These are phyloP conservation scores for Penicilliopsis zonata DNA, from an alignment of 495 filamentous ascomycete species.

Conservation along the genomic window DNA sequence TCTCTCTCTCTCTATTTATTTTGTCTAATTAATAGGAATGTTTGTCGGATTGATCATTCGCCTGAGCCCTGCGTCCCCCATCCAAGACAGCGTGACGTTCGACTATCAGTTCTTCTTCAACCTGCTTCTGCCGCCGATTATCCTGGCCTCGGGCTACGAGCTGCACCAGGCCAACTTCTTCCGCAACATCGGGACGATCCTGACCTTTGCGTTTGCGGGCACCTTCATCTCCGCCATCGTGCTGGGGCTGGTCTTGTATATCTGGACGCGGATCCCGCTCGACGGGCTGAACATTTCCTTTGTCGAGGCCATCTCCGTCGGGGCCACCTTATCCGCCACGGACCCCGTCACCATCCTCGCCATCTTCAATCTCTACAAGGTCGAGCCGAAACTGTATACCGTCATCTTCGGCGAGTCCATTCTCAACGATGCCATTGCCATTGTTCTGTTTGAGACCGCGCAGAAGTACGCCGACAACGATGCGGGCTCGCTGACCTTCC, in stretches of 20 bases:
- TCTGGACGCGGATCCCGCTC: slow-evolving; percentile 79
- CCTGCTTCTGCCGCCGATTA: slow-evolving; percentile 91
- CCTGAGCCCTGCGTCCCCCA: slow-evolving; percentile 62
- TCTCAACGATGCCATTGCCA: slow-evolving; percentile 93
- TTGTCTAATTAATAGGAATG: slow-evolving; percentile 54
- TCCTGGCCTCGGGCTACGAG: slow-evolving; percentile 93
- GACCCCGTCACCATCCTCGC: slow-evolving; percentile 96
- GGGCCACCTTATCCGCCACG: slow-evolving; percentile 90
- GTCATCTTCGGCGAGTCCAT: slow-evolving; percentile 98
- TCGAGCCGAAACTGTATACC: slow-evolving; percentile 96
- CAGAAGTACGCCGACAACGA: slow-evolving; percentile 66
- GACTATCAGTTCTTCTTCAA: slow-evolving; percentile 99
- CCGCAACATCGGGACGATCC: slow-evolving; percentile 91
- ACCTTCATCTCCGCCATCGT: slow-evolving; percentile 96
- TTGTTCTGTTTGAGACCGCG: slow-evolving; percentile 96
- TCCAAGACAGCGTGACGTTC: slow-evolving; percentile 83
- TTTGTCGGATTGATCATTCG: slow-evolving; percentile 84
- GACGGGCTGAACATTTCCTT: slow-evolving; percentile 78
- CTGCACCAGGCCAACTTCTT: slow-evolving; percentile 92
- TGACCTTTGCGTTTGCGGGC: slow-evolving; percentile 97
- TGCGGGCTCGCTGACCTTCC: slow-evolving; percentile 49
- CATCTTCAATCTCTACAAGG: slow-evolving; percentile 98
- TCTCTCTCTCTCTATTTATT: too few species aligned
- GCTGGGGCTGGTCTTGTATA: slow-evolving; percentile 71
- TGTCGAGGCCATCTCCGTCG: slow-evolving; percentile 90